These are phyloP conservation scores for Leccinum disarticulatum DNA, from an alignment of 768 basidiomycete genomes.

Conservation along the genomic window DNA sequence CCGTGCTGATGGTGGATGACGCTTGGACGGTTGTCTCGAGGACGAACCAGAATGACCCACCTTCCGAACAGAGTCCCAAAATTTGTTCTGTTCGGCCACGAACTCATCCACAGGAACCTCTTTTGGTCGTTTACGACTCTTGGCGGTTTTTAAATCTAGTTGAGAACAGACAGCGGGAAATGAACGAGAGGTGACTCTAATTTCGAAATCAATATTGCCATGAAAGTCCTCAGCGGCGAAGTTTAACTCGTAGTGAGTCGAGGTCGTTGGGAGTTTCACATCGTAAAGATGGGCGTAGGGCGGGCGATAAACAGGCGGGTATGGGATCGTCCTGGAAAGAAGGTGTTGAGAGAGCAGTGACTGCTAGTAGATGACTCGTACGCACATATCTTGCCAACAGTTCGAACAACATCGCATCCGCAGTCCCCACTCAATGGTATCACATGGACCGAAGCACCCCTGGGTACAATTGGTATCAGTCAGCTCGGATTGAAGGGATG, in stretches of 20 bases:
- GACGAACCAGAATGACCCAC: slow-evolving; percentile 1
- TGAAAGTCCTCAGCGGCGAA: fast-evolving
- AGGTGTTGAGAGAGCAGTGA: neutral
- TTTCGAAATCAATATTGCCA: too few relatives aligned
- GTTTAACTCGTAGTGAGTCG: neutral
- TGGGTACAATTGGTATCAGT: neutral
- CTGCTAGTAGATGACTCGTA: neutral
- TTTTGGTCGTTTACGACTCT: neutral
- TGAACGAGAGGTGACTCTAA: neutral
- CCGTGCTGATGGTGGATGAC: slow-evolving; percentile 8
- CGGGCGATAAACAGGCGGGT: too few relatives aligned
- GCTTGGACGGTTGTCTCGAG: neutral
- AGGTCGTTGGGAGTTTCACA: neutral
- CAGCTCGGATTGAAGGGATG: neutral
- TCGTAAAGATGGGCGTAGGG: neutral
- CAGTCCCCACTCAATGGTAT: slow-evolving; percentile 13
- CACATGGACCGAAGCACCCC: slow-evolving; percentile 5
- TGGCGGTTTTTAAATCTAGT: neutral
- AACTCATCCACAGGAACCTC: neutral
- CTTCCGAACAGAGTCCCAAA: neutral
- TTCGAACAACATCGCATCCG: slow-evolving; percentile 12
- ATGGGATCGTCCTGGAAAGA: slow-evolving; percentile 2
- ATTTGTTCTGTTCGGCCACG: neutral
- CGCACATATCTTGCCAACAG: slow-evolving; percentile 13
- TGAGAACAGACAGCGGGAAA: neutral